Conservation (phyloP, 2,329 filamentous ascomycete species). For the Trichoderma polysporum region DNA sequence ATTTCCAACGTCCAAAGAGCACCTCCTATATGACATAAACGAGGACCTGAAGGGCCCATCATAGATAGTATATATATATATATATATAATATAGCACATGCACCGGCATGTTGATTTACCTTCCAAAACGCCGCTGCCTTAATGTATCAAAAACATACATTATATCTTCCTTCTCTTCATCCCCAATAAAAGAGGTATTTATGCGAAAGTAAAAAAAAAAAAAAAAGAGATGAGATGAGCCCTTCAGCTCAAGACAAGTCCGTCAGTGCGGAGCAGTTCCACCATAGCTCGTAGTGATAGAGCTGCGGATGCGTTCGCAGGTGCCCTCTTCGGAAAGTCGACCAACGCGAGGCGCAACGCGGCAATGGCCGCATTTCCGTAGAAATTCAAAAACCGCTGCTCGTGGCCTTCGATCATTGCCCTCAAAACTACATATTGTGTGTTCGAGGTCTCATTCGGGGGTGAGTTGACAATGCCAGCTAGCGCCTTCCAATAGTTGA, state of each 20-base stretch:
- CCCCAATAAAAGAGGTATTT: neutral
- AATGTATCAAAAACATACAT: slow-evolving; percentile 11
- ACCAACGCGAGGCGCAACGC: slow-evolving; percentile 69
- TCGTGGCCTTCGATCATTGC: slow-evolving; percentile 72
- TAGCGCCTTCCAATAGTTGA: slow-evolving; percentile 79
- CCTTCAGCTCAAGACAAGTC: slow-evolving; percentile 45
- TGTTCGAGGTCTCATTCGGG: slow-evolving; percentile 64
- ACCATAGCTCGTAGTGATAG: slow-evolving; percentile 54
- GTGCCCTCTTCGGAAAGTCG: slow-evolving; percentile 64
- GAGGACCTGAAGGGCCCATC: neutral
- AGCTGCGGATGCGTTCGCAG: slow-evolving; percentile 48
- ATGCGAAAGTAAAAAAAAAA: neutral
- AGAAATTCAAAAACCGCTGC: slow-evolving; percentile 75
- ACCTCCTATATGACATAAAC: neutral
- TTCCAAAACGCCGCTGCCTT: slow-evolving; percentile 20
- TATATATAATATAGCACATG: neutral
- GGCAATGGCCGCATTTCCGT: slow-evolving; percentile 72
- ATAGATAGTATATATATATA: neutral
- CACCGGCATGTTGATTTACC: neutral
- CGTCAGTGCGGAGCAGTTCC: slow-evolving; percentile 51
- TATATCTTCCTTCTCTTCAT: neutral
- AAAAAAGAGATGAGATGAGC: neutral
- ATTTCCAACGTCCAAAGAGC: slow-evolving; percentile 4
- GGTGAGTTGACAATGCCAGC: slow-evolving; percentile 76
- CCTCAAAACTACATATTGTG: slow-evolving; percentile 69